A percentile compares a stretch with the other conserved stretches of the same genome.
Evolutionary conservation across 1,284 basidiomycete genomes (phyloP).

Genomic region (Heterobasidion irregulare): DNA sequence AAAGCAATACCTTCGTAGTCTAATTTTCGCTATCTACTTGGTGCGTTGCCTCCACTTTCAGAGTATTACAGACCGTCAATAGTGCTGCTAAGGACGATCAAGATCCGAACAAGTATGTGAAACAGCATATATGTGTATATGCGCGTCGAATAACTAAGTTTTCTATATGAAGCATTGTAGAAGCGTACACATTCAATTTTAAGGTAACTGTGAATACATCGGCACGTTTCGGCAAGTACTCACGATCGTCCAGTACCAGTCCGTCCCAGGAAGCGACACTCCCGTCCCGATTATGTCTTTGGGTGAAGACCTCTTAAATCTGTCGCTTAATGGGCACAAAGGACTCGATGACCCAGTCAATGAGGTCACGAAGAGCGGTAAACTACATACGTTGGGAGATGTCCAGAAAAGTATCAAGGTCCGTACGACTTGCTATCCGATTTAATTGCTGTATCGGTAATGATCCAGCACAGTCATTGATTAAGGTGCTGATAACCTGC

Average conservation of each 20-base stretch:
- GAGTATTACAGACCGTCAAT: too few relatives aligned
- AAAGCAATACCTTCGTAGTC: conserved; percentile 68
- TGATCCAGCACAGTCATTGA: conserved; percentile 20
- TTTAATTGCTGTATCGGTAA: background rate
- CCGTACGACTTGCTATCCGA: background rate
- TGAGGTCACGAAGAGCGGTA: conserved; percentile 46
- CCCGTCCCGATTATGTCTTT: conserved; percentile 61
- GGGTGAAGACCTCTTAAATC: conserved; percentile 44
- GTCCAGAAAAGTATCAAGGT: conserved; percentile 72
- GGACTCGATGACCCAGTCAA: conserved; percentile 40
- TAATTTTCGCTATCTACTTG: conserved; percentile 77
- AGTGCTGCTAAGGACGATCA: conserved; percentile 47
- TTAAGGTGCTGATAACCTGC: conserved; percentile 67
- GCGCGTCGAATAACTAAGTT: background rate
- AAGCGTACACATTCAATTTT: conserved; percentile 79
- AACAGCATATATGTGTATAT: conserved; percentile 15
- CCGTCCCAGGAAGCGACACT: conserved; percentile 43
- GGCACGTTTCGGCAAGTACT: too few relatives aligned
- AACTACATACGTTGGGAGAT: conserved; percentile 57
- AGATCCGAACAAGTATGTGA: conserved; percentile 65
- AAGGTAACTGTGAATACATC: conserved; percentile 31
- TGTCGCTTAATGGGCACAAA: conserved; percentile 31
- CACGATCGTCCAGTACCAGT: conserved; percentile 40
- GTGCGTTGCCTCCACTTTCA: conserved; percentile 28
- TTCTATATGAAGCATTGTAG: conserved; percentile 49